Base-by-base conservation (phyloP, 768 basidiomycete species). In the Glaciozyma martinii region DNA sequence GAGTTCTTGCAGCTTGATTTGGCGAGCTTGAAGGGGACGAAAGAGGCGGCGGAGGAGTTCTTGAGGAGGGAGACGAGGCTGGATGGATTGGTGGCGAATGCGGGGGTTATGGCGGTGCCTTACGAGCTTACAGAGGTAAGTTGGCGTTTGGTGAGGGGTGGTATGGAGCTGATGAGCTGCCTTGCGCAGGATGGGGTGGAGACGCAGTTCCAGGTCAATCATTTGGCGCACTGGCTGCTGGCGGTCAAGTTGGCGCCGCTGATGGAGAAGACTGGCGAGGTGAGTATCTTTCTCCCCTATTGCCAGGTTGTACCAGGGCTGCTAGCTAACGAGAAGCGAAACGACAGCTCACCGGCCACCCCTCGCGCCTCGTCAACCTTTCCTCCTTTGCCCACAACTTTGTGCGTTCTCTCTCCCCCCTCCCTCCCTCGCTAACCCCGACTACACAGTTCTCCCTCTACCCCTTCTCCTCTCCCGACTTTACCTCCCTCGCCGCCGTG, bases 1-100 rank as follows among this genome's bases (percentile, higher is more conserved):
- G 61, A 78, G 5, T 84, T 78, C 78, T 68, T 83, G 18, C 77
- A 80, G 47, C 77, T 86, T 19, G 82, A 86, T 72, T 72, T 86
- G 61, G 71, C 73, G 37, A 80, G 82, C 53, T 80, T 83, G 3
- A 76, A 78, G 42, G 74, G 77, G 33, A 81, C 80, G n/a, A 82
- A 79, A 71, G 75, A 72, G 33, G 73, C 80, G 6, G 85, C 82
- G 0, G 78, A 81, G 56, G 80, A 78, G 47, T 81, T 85, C 65
- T 68, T 83, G 74, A 71, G 58, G 62, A 79, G 73, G 70, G 85
- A 86, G 71, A 74, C 73, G 43, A 77, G 84, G 33, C 70, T 86
- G 62, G 84, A 86, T 70, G 76, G 85, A 10, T 71, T 86, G 23
- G 63, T 84, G 82, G 32, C 81, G 75, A 23, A 62, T 78, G 84